Conservation (phyloP, 129 eudicot species). For the carrot (Daucus carota) region DH1_v3.0 NC_030385.2:32660001-32660500, state of each 20-base stretch:
- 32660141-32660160: background rate
- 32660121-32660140: background rate
- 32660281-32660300: too few species aligned
- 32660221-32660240: background rate
- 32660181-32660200: background rate
- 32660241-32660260: background rate
- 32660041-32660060: conserved; percentile 88
- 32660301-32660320: background rate
- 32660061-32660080: conserved; percentile 69
- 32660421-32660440: background rate
- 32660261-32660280: background rate
- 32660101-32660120: background rate
- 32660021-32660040: conserved; percentile 71
- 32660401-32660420: background rate
- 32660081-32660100: background rate
- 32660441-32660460: conserved; percentile 58
- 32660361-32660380: background rate
- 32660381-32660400: background rate
- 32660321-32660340: background rate
- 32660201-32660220: background rate
- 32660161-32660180: background rate
- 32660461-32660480: conserved; percentile 60
- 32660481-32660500: conserved; percentile 76
- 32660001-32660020: conserved; percentile 62
- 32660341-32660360: background rate